Base-by-base conservation (phyloP, 73 alveolate species). In the Paramecium bursaria region DNA sequence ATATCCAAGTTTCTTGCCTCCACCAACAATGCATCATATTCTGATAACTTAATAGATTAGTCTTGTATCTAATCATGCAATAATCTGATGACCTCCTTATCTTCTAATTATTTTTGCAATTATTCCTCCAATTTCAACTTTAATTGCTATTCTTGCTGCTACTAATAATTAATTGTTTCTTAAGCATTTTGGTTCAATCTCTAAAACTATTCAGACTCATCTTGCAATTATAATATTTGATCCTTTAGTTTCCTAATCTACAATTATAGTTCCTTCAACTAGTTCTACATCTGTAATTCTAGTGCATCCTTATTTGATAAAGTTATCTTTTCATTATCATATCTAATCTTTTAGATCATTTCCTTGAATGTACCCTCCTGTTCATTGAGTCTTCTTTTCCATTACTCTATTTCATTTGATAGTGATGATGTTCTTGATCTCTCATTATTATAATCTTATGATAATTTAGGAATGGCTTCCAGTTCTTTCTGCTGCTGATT, bases 381-480 rank as follows among this genome's bases (percentile, higher is more conserved):
- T 23, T 67, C 44, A 5, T n/a, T n/a, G n/a, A n/a, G n/a, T n/a
- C n/a, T n/a, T n/a, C 33, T 31, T 42, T 67, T 67, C 82, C 82
- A 67, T 33, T 33, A 19, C 26, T 67, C 82, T 17, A 67, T 31
- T 11, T 67, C 55, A 39, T 31, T 39, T 7, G 14, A 17, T 42
- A 67, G 21, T 39, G 5, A 35, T 67, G 33, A 53, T 26, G 33
- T 67, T 67, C 44, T 42, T 9, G 33, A 13, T 21, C 7, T 33
- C 25, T 33, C 60, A 2, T 1, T 33, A 39, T 47, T 42, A 22
- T 19, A 6, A 11, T 31, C 21, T 21, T 31, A 53, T 67, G 33
- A 42, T 3, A 67, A 35, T 19, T 39, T 42, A 67, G 82, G 82
- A 11, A 67, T 33, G 21, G 33, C 17, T 14, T 19, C 14, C 14